phyloP scores from a whole-genome alignment of 2,329 filamentous ascomycete species.

The Escovopsis sp. region DNA sequence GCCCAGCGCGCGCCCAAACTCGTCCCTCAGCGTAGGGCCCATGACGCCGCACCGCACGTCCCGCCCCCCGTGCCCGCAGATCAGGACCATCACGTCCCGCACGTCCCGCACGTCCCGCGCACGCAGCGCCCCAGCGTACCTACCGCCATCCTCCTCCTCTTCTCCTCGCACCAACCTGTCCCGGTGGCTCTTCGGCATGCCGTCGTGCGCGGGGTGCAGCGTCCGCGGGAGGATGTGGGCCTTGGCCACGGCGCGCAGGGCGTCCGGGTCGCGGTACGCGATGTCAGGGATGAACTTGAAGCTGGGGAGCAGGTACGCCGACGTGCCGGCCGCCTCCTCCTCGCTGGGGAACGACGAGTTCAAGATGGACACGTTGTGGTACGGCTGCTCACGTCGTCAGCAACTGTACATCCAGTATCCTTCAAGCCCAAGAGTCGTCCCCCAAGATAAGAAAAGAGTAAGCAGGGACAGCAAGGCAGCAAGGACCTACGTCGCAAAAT shows the following conservation, averaged over 20 bases:
- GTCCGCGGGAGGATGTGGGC: conserved; percentile 50
- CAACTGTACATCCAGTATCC: not conserved
- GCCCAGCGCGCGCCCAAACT: conserved; percentile 51
- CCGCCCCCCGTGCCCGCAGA: conserved; percentile 75
- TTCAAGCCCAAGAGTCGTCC: too few species aligned
- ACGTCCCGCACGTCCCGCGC: conserved; percentile 45
- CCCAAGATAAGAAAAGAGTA: too few species aligned
- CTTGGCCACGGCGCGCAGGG: conserved; percentile 42
- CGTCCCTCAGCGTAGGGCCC: conserved; percentile 54
- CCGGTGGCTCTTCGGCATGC: conserved; percentile 41
- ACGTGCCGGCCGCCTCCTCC: conserved; percentile 36
- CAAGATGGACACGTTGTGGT: conserved; percentile 63
- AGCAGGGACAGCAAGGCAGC: too few species aligned
- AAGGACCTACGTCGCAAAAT: conserved; percentile 47
- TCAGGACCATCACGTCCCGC: conserved; percentile 58
- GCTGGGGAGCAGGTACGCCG: conserved; percentile 64
- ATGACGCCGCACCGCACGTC: conserved; percentile 72
- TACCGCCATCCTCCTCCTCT: conserved; percentile 12
- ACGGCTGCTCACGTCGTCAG: conserved; percentile 44
- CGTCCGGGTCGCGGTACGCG: conserved; percentile 43
- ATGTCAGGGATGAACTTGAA: conserved; percentile 70
- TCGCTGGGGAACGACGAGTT: conserved; percentile 60
- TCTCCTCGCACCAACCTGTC: conserved; percentile 36
- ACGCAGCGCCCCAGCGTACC: conserved; percentile 32
- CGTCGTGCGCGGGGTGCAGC: conserved; percentile 47